Conservation (phyloP, 805 yeast genomes). For the Crinitomyces ghanaensis region DNA sequence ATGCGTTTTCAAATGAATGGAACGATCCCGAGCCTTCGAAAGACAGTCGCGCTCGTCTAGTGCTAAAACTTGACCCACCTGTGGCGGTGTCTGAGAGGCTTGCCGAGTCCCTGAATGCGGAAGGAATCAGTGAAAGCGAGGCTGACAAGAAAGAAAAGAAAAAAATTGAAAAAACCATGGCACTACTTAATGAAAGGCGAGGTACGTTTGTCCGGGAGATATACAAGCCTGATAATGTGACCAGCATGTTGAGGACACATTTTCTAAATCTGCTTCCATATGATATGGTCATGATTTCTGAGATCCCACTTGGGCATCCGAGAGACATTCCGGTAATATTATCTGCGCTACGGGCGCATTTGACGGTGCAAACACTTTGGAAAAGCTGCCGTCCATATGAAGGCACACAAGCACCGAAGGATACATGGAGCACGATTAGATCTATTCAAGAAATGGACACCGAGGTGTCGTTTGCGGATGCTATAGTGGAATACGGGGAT, state of each 20-base stretch:
- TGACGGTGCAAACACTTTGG: slow-evolving; percentile 6
- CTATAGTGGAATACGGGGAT: slow-evolving; percentile 11
- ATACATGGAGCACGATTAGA: slow-evolving; percentile 2
- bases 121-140: not conserved
- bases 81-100: slow-evolving; percentile 17
- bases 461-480: slow-evolving; percentile 14
- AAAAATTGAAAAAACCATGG: slow-evolving; percentile 7
- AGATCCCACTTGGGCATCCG: slow-evolving; percentile 23
- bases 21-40: slow-evolving; percentile 8
- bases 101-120: slow-evolving; percentile 11
- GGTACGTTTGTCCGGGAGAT: slow-evolving; percentile 4
- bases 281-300: slow-evolving; percentile 16
- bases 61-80: slow-evolving; percentile 26
- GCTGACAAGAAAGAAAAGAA: not conserved
- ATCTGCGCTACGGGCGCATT: slow-evolving; percentile 11
- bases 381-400: slow-evolving; percentile 2
- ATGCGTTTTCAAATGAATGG: slow-evolving; percentile 9
- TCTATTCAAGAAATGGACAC: slow-evolving; percentile 4
- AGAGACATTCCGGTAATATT: slow-evolving; percentile 18
- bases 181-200: slow-evolving; percentile 5
- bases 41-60: slow-evolving; percentile 24
- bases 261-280: slow-evolving; percentile 21
- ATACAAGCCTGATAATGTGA: slow-evolving; percentile 4
- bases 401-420: slow-evolving; percentile 1
- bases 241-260: slow-evolving; percentile 14